A percentile compares a stretch with the other conserved stretches of the same genome.
phyloP scores from a whole-genome alignment of 139 green algal species.

The Haematococcus lacustris region DNA sequence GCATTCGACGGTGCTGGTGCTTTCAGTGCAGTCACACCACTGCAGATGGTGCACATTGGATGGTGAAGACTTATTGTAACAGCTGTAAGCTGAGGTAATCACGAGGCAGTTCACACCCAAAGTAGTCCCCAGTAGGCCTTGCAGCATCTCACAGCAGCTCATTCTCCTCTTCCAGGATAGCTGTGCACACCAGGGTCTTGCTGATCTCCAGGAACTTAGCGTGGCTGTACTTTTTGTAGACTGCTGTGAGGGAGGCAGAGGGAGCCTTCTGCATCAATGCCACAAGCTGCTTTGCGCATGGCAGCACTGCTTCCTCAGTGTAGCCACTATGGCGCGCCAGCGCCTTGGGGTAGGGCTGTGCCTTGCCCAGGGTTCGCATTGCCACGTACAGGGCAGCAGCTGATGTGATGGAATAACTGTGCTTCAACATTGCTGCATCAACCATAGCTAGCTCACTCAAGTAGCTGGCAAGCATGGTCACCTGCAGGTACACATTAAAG shows the following conservation, averaged over 20 bases:
- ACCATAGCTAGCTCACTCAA: conserved; percentile 82
- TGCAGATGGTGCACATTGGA: too few relatives aligned
- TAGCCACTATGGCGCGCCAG: conserved; percentile 66
- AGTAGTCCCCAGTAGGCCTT: too few relatives aligned
- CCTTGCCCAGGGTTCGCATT: conserved; percentile 35
- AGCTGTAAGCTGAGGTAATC: too few relatives aligned
- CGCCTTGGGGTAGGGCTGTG: conserved; percentile 35
- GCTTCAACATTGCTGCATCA: conserved; percentile 75
- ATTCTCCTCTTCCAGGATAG: conserved; percentile 21
- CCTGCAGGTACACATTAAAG: too few relatives aligned
- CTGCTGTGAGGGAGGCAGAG: conserved; percentile 57
- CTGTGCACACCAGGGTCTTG: conserved; percentile 30
- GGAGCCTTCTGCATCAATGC: conserved; percentile 66
- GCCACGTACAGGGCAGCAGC: conserved; percentile 72
- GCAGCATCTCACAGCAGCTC: too few relatives aligned
- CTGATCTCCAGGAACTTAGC: conserved; percentile 70
- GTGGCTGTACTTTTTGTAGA: conserved; percentile 91
- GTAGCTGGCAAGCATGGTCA: conserved; percentile 52
- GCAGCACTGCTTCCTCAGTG: conserved; percentile 38
- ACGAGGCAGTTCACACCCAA: too few relatives aligned
- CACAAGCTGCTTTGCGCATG: conserved; percentile 56
- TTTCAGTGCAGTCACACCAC: too few relatives aligned
- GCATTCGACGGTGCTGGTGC: too few relatives aligned
- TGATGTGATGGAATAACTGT: conserved; percentile 65
- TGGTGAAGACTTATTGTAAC: too few relatives aligned